phyloP scores from a whole-genome alignment of 2,329 filamentous ascomycete species.

The Harringtonia aguacate region DNA sequence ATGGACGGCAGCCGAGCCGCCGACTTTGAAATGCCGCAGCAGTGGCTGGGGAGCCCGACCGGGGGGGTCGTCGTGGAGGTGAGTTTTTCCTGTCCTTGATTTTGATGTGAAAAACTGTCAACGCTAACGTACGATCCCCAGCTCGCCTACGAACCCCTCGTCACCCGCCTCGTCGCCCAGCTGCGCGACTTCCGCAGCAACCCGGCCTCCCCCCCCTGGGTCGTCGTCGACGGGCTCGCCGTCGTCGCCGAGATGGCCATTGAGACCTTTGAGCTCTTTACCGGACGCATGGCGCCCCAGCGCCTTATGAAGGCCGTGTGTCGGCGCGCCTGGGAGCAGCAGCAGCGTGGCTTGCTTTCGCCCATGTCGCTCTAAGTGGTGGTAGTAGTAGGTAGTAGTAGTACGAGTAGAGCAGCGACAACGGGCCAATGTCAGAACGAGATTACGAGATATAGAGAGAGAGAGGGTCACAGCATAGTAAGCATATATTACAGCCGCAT shows the following conservation, averaged over 20 bases:
- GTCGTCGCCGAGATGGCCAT: constrained; percentile 65
- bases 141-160: constrained; percentile 59
- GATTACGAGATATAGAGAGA: too few relatives aligned
- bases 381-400: too few relatives aligned
- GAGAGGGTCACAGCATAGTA: too few relatives aligned
- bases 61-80: constrained; percentile 64
- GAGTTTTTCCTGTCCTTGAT: constrained; percentile 3
- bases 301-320: constrained; percentile 55
- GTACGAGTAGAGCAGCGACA: too few relatives aligned
- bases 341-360: constrained; percentile 13
- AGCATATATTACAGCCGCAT: too few relatives aligned
- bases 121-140: too few relatives aligned
- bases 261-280: constrained; percentile 68
- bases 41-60: constrained; percentile 60
- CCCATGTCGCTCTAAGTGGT: too few relatives aligned
- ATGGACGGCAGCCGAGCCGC: constrained; percentile 49
- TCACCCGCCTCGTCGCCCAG: constrained; percentile 58
- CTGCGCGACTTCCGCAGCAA: constrained; percentile 39
- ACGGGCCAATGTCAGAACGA: too few relatives aligned
- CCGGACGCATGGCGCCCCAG: constrained; percentile 59
- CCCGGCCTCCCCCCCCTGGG: constrained; percentile 50
- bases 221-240: constrained; percentile 61
- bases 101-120: background rate
- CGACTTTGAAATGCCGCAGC: constrained; percentile 57
- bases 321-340: constrained; percentile 29